Evolutionary conservation across 2,329 filamentous ascomycete genomes (phyloP), one percentile per base, ranked within the genome.

Genomic region (Fusarium sp.): DNA sequence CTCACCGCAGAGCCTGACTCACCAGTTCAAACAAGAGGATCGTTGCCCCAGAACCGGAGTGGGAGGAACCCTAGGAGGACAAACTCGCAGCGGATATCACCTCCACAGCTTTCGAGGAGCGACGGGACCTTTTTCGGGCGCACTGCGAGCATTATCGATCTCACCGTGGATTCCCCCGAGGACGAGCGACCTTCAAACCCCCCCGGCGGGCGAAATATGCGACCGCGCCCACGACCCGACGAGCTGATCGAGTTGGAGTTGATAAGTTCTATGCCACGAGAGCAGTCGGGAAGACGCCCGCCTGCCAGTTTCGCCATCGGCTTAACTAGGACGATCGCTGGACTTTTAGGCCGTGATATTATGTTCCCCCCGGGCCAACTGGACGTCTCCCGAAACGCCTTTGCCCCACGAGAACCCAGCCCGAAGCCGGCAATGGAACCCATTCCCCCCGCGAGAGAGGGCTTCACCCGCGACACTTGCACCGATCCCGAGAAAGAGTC

Each of bases 391-490:
- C 76, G 76, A 4, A 78, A 77, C 77, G 83, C 80, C 65, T 83
- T 79, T 57, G 76, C 80, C 22, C 75, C 79, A 5, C 73, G 80
- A 15, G 79, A 79, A 22, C 78, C 80, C 6, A 82, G 79, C 4
- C 82, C 83, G 22, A 88, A 86, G 76, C 86, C 85, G n/a, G 75
- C 81, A 15, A 76, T 96, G 80, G 89, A 92, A 50, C 86, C 92
- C 0, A 92, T 93, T 0, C 85, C 87, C n/a, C 84, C 91, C 0
- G 86, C 94, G 0, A 88, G 89, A 7, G 85, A 90, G n/a, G 96
- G 95, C 1, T 98, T 97, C 78, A 97, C 94, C 1, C 88, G 95
- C 68, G 91, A 90, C 58, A 93, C 94, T 0, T 79, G 78, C 15
- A 72, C 73, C 11, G 77, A 81, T 6, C 70, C 77, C 4, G 76